Evolutionary conservation across 345 rosid genomes (phyloP).

Genomic region (Dipteronia dyeriana): DNA sequence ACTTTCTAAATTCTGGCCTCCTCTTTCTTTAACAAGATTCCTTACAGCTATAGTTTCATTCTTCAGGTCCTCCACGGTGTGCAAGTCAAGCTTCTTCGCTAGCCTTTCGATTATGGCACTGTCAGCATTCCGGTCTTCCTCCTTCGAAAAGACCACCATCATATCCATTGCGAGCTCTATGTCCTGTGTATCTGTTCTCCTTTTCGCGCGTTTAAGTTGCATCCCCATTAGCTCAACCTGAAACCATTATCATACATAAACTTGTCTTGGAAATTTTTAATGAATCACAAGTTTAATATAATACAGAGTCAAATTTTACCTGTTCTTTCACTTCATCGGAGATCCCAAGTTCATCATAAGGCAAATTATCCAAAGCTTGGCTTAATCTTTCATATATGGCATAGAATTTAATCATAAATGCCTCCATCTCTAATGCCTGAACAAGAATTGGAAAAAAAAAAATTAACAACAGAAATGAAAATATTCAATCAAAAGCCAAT

Average conservation of each 20-base stretch:
- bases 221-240: conserved; percentile 54
- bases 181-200: conserved; percentile 78
- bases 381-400: conserved; percentile 46
- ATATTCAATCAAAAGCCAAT: neutral
- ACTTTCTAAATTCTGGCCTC: conserved; percentile 38
- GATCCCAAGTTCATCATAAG: conserved; percentile 49
- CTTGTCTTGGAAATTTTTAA: too few relatives aligned
- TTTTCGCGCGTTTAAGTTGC: conserved; percentile 58
- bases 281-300: too few relatives aligned
- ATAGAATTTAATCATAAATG: conserved; percentile 45
- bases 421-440: conserved; percentile 73
- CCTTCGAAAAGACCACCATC: conserved; percentile 68
- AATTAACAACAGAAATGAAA: neutral
- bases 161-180: conserved; percentile 80
- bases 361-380: conserved; percentile 44
- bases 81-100: conserved; percentile 72
- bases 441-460: conserved; percentile 8
- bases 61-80: conserved; percentile 52
- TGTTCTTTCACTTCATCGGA: conserved; percentile 65
- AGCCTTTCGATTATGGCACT: conserved; percentile 67
- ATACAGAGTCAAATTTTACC: conserved; percentile 27
- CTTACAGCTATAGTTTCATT: conserved; percentile 57
- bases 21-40: conserved; percentile 46
- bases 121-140: conserved; percentile 63
- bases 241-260: neutral